A percentile compares a stretch with the other conserved stretches of the same genome.
phyloP scores from a whole-genome alignment of 75 land plant species.

The Cryptomeria japonica region DNA sequence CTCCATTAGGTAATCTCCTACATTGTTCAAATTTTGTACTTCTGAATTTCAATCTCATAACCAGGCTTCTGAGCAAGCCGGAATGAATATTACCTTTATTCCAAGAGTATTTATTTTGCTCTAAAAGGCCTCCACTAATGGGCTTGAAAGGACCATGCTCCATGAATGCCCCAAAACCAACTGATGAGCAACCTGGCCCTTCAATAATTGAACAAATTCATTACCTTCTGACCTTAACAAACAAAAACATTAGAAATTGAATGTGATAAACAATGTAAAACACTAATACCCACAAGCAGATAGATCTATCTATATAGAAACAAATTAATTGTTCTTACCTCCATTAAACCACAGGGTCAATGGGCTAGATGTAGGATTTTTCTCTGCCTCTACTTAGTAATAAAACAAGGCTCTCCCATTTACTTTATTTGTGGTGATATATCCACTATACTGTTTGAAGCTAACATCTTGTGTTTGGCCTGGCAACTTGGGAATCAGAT shows the following conservation, averaged over 20 bases:
- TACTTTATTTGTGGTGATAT: conserved; percentile 21
- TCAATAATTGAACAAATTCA: neutral
- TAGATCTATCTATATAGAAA: neutral
- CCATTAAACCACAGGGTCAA: conserved; percentile 64
- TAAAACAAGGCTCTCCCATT: conserved; percentile 48
- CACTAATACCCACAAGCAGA: too few species aligned
- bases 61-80: neutral
- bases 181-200: conserved; percentile 71
- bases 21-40: neutral
- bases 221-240: neutral
- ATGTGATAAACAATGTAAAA: neutral
- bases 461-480: conserved; percentile 31
- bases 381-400: conserved; percentile 59
- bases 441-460: conserved; percentile 42
- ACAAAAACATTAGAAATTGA: neutral
- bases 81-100: conserved; percentile 28
- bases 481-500: conserved; percentile 18
- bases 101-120: conserved; percentile 35
- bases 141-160: conserved; percentile 62
- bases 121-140: conserved; percentile 17
- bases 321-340: conserved; percentile 22
- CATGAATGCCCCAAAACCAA: conserved; percentile 55
- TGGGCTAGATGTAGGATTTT: conserved; percentile 34
- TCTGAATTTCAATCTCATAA: neutral
- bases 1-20: neutral